Base-by-base conservation (phyloP, 2,329 filamentous ascomycete genomes). In the Calonectria pseudoreteaudii region DNA sequence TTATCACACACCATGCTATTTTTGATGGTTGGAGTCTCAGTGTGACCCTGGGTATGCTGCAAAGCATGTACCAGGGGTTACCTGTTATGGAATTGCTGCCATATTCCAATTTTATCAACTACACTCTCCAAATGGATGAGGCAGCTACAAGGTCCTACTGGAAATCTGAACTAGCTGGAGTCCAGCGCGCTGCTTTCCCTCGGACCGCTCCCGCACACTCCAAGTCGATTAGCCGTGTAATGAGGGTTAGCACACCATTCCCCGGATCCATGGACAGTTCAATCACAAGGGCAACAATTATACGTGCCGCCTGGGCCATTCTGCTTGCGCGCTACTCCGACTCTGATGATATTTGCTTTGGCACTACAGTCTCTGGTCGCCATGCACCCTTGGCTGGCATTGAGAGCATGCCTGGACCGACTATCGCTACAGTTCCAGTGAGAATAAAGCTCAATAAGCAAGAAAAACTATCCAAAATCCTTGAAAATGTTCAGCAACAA, bases 321-420 rank as follows among this genome's bases (percentile, higher is more conserved):
- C 78, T 93, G 2, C 92, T 4, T 83, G 86, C 23, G 82, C 83
- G 10, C 92, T 92, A 75, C 79, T 85, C 3, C n/a, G 88, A 74
- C 2, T 73, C 72, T 0, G 58, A 83, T 2, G 86, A 87, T 68
- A 81, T 87, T 16, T 79, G 85, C 10, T 87, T 87, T 66, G 87
- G 87, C 0, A 82, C 84, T 66, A 87, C 86, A 0, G 77, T 87
- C 1, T 85, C 86, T 6, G 87, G 87, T 13, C 82, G 87, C 28
- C 76, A 77, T 4, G 75, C 74, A 1, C 69, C 78, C 0, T 67
- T 83, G 0, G 20, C 58, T 3, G 79, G 72, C 23, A 73, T 79
- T 20, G 77, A 82, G 10, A 31, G 38, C 0, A 75, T 81, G 23
- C 49, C 65, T 49, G 69, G 69, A 14, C 64, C 67, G 4, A 80